These are phyloP conservation scores for Climacium dendroides DNA, from an alignment of 225 moss, liverwort and hornwort species.

Conservation along the genomic window DNA sequence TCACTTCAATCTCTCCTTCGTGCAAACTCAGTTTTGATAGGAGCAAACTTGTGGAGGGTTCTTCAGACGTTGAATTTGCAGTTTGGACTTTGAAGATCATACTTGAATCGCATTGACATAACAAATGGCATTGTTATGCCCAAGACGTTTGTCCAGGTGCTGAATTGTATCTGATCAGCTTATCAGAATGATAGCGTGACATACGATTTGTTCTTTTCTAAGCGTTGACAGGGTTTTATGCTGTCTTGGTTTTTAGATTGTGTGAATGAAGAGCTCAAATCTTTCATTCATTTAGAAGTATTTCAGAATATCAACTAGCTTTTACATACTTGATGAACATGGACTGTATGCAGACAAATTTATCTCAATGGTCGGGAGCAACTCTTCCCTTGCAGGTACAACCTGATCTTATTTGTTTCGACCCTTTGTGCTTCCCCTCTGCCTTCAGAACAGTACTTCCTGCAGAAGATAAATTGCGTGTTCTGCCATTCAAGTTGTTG, in stretches of 20 bases:
- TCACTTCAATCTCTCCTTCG: background rate
- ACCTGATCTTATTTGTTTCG: background rate
- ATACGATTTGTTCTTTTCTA: background rate
- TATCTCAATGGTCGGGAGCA: slow-evolving; percentile 98
- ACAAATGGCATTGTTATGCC: background rate
- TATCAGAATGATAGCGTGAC: background rate
- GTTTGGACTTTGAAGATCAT: slow-evolving; percentile 3
- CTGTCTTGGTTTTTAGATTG: background rate
- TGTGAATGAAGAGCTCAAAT: background rate
- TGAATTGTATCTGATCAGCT: slow-evolving; percentile 2
- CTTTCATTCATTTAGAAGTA: background rate
- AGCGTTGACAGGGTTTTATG: background rate
- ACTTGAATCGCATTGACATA: background rate
- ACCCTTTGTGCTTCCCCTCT: background rate
- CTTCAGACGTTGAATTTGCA: slow-evolving; percentile 7
- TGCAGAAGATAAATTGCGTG: background rate
- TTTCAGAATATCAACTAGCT: background rate
- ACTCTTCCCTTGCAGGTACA: slow-evolving; percentile 94
- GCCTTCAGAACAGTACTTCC: background rate
- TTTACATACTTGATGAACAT: background rate
- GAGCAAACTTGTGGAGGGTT: slow-evolving; percentile 3
- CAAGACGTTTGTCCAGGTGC: slow-evolving; percentile 7
- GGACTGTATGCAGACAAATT: slow-evolving; percentile 65
- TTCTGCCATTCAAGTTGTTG: background rate
- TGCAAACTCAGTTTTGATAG: background rate